Conservation (phyloP, 495 filamentous ascomycete genomes). For the Penicillium desertorum region DNA sequence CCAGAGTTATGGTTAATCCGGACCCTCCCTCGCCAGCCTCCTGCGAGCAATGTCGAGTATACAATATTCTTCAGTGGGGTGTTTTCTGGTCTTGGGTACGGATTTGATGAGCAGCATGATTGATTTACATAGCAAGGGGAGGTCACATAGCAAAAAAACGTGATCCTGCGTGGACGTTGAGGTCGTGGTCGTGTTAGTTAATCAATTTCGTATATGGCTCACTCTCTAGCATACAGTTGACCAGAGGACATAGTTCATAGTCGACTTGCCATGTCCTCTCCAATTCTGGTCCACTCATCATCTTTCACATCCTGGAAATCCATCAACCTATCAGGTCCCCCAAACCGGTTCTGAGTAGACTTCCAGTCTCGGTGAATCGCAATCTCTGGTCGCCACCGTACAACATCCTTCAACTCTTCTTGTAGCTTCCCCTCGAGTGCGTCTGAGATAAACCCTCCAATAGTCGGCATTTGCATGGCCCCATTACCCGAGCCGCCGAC, state of each 20-base stretch:
- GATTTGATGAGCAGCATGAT: background rate
- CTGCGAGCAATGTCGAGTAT: background rate
- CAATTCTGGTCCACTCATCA: slow-evolving; percentile 37
- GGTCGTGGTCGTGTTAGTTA: no score
- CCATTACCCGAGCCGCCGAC: slow-evolving; percentile 54
- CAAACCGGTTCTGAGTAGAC: slow-evolving; percentile 49
- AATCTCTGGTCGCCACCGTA: slow-evolving; percentile 54
- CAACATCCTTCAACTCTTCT: slow-evolving; percentile 36
- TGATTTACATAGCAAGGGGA: no score
- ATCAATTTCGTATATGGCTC: no score
- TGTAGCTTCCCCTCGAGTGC: slow-evolving; percentile 22
- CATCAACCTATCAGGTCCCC: slow-evolving; percentile 44
- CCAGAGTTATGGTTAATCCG: slow-evolving; percentile 5
- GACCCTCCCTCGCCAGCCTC: background rate
- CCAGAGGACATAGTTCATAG: no score
- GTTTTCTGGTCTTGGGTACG: slow-evolving; percentile 8
- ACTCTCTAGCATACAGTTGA: no score
- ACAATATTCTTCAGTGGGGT: slow-evolving; percentile 9
- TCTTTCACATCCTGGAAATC: slow-evolving; percentile 46
- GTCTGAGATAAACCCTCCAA: slow-evolving; percentile 42
- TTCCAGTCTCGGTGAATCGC: slow-evolving; percentile 49
- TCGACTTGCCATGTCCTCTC: no score
- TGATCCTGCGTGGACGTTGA: no score
- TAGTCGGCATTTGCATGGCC: slow-evolving; percentile 51
- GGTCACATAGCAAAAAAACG: no score